Evolutionary conservation across 768 basidiomycete genomes (phyloP).

Genomic region (Leccinum longicurvipes): DNA sequence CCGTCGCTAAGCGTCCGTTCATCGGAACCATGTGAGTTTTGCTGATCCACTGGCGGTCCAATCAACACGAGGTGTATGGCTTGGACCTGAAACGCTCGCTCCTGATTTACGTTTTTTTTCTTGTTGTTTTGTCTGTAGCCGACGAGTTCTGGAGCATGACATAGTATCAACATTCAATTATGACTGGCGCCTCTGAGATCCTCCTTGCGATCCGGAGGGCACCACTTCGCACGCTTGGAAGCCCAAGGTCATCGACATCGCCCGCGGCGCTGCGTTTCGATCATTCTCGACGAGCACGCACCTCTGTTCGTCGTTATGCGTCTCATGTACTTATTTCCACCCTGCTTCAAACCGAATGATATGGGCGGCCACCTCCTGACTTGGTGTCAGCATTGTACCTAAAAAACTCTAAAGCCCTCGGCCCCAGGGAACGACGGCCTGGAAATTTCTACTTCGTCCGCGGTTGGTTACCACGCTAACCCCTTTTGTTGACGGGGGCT

Average conservation of each 20-base stretch:
- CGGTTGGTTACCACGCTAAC: slow-evolving; percentile 25
- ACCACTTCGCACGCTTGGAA: background rate
- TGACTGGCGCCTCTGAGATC: background rate
- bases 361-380: background rate
- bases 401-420: slow-evolving; percentile 18
- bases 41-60: background rate
- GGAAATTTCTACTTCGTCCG: slow-evolving; percentile 12
- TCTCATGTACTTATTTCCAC: slow-evolving; percentile 9
- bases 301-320: background rate
- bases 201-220: slow-evolving; percentile 4
- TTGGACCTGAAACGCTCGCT: slow-evolving; percentile 11
- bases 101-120: slow-evolving; percentile 24
- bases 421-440: slow-evolving; percentile 21
- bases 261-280: background rate
- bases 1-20: slow-evolving; percentile 4
- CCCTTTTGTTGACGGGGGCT: slow-evolving; percentile 15
- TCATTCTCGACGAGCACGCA: background rate
- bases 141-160: background rate
- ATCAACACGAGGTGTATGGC: background rate
- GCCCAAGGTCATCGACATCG: background rate
- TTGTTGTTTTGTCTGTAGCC: background rate
- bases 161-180: too few relatives aligned
- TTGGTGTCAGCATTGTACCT: slow-evolving; percentile 7
- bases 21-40: background rate
- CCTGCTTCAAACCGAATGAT: background rate